These are phyloP conservation scores for Funneliformis caledonium DNA, from an alignment of 371 early-diverging fungal genomes.

Conservation along the genomic window DNA sequence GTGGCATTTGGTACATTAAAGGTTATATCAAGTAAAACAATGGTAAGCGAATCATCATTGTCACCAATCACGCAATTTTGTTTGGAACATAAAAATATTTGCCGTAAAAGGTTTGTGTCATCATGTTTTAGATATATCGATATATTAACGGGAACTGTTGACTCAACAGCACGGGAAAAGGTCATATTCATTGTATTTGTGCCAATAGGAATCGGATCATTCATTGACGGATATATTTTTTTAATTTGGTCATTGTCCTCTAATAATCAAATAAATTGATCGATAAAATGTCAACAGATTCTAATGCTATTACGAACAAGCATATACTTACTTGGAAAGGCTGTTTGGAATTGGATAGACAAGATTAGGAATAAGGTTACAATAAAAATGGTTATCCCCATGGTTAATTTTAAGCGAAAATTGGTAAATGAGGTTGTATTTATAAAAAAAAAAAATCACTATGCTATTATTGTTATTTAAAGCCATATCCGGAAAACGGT, in stretches of 20 bases:
- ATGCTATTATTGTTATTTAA: no score
- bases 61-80: background rate
- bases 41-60: background rate
- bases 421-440: no score
- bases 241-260: background rate
- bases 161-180: background rate
- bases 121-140: background rate
- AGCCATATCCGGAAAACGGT: no score
- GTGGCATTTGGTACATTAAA: background rate
- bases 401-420: no score
- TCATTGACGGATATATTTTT: background rate
- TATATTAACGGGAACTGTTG: background rate
- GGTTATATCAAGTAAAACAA: background rate
- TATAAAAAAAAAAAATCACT: no score
- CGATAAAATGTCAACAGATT: no score
- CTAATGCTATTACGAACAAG: no score
- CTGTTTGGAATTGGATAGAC: no score
- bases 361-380: no score
- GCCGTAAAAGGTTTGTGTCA: background rate
- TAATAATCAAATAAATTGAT: no score
- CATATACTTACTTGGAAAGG: no score
- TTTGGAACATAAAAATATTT: background rate
- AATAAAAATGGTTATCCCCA: no score
- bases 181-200: background rate
- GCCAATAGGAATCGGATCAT: background rate